Evolutionary conservation across 371 early-diverging fungal genomes (phyloP).

Genomic region (Rhizopus stolonifer): DNA sequence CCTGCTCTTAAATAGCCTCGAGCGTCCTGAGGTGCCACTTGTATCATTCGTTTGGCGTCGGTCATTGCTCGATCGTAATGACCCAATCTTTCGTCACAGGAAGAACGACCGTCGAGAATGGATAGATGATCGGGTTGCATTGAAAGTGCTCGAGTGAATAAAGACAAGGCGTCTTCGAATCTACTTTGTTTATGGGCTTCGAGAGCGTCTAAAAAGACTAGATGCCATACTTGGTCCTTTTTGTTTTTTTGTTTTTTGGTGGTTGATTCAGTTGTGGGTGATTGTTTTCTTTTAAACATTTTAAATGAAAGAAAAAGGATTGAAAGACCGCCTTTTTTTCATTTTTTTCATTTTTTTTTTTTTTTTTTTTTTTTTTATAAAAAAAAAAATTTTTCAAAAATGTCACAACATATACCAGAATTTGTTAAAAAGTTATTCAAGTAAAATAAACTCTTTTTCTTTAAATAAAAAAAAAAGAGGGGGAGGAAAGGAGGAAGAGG

Average conservation of each 20-base stretch:
- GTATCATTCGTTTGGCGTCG: constrained; percentile 32
- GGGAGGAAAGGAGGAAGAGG: too few relatives aligned
- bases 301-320: background rate
- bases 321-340: too few relatives aligned
- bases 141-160: constrained; percentile 25
- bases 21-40: constrained; percentile 22
- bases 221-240: constrained; percentile 18
- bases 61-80: constrained; percentile 20
- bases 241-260: background rate
- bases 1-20: constrained; percentile 43
- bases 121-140: constrained; percentile 21
- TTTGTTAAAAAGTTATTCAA: constrained; percentile 52
- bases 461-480: background rate
- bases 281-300: background rate
- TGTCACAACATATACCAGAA: constrained; percentile 35
- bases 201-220: constrained; percentile 26
- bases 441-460: constrained; percentile 17
- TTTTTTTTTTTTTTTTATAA: background rate
- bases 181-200: constrained; percentile 26
- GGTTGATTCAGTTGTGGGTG: background rate
- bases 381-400: background rate
- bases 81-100: constrained; percentile 28
- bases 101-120: constrained; percentile 40
- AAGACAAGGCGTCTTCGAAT: constrained; percentile 25
- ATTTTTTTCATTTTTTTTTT: constrained; percentile 1